Base-by-base conservation (phyloP, 768 basidiomycete genomes). In the Goffeauzyma gilvescens region DNA sequence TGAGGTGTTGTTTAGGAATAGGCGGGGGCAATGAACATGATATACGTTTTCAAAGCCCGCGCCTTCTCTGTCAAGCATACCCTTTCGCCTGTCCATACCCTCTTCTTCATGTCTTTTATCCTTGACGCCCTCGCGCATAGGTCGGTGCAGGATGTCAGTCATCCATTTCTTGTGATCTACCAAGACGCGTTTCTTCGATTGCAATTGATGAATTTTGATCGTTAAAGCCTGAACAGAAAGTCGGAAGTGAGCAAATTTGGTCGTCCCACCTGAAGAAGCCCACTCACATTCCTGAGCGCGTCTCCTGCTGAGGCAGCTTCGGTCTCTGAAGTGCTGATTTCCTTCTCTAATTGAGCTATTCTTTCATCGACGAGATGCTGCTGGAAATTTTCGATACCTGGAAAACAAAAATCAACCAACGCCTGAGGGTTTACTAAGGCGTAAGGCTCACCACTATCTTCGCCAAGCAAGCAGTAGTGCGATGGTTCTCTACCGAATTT, bases 401-500 rank as follows among this genome's bases (percentile, higher is more conserved):
- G 12, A 2, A 0, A 2, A 34, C 0, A 21, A 4, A 0, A n/a
- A 23, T 14, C 27, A 20, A 35, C 21, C 17, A 27, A 18, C n/a
- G n/a, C n/a, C n/a, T n/a, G n/a, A n/a, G n/a, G n/a, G n/a, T n/a
- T n/a, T n/a, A n/a, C n/a, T 13, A 10, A 18, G 4, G 5, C 8
- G n/a, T n/a, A 20, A 30, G 24, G 8, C 34, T 36, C 73, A 50
- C 76, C 79, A 78, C 28, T 54, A 18, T 78, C 75, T 52, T 74
- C 71, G 10, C 80, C 79, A 22, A 87, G 71, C 32, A 80, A 67
- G 60, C 86, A 95, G 0, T 70, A 68, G 58, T 96, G 89, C 2
- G 83, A 78, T 32, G 73, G 65, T 60, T 96, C 89, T 24, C 71
- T 66, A 1, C 87, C 89, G 57, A 96, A 96, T 63, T 87, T 90